Percentiles rank a stretch among this genome's conserved stretches.
Evolutionary conservation across 2,329 filamentous ascomycete species (phyloP).

Genomic region (Drechslera avenae): DNA sequence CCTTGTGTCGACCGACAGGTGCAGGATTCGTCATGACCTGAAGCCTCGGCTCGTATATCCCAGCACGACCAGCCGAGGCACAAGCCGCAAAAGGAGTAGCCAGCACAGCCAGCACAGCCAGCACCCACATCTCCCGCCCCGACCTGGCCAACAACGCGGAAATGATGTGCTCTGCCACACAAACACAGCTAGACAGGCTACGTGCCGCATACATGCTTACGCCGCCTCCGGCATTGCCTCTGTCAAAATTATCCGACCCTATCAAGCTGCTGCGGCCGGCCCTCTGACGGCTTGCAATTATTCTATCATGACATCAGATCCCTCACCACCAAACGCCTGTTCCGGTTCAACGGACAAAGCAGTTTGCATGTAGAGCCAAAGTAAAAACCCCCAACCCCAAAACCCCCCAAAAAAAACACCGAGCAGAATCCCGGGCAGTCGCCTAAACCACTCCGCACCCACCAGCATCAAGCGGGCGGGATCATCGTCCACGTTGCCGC

Average conservation of each 20-base stretch:
- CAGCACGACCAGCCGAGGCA: no score
- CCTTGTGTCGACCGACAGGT: not conserved
- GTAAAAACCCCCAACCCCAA: not conserved
- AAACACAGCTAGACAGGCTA: not conserved
- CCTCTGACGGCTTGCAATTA: conserved; percentile 5
- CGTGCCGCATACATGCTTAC: not conserved
- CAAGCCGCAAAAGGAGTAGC: no score
- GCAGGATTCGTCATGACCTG: no score
- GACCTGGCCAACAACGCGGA: not conserved
- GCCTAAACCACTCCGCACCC: not conserved
- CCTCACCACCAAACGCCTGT: not conserved
- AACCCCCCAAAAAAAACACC: no score
- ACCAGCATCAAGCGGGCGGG: conserved; percentile 43
- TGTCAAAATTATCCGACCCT: not conserved
- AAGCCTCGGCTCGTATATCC: no score
- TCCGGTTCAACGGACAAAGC: not conserved
- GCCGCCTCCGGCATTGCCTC: not conserved
- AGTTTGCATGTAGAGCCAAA: not conserved
- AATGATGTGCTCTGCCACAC: not conserved
- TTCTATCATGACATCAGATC: conserved; percentile 6
- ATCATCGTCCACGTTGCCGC: conserved; percentile 65
- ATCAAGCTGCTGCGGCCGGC: no score
- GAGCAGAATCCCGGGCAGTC: not conserved
- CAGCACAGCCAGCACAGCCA: no score
- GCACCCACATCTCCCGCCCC: no score